A percentile compares a stretch with the other conserved stretches of the same genome.
phyloP scores from a whole-genome alignment of 1,284 basidiomycete species.

The Rhodotorula sp. region DNA sequence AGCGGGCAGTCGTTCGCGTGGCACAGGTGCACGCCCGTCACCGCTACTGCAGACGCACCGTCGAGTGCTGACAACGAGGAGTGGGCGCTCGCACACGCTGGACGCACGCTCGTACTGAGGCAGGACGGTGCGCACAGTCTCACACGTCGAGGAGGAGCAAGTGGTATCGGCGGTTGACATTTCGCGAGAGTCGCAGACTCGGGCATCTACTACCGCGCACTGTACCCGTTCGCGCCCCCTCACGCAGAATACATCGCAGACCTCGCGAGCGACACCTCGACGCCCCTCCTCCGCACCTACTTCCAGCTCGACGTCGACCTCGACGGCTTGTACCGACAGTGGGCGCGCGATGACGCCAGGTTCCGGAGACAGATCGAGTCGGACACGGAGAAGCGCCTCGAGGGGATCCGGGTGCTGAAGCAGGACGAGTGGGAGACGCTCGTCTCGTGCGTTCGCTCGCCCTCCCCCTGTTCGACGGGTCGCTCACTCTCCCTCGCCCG shows the following conservation, averaged over 20 bases:
- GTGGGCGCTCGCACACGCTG: constrained; percentile 41
- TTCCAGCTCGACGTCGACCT: constrained; percentile 83
- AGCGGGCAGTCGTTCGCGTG: constrained; percentile 45
- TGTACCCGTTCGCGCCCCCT: constrained; percentile 34
- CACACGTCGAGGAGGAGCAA: not conserved
- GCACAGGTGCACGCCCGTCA: constrained; percentile 22
- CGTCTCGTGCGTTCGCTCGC: constrained; percentile 65
- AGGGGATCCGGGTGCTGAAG: constrained; percentile 65
- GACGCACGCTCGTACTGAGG: constrained; percentile 43
- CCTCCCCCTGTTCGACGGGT: not conserved
- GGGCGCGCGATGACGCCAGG: constrained; percentile 68
- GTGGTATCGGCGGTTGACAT: not conserved
- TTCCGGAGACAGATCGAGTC: constrained; percentile 63
- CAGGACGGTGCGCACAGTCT: constrained; percentile 40
- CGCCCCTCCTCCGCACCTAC: constrained; percentile 77
- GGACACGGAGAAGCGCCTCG: constrained; percentile 59
- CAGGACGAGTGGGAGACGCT: constrained; percentile 97
- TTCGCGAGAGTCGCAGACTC: constrained; percentile 6
- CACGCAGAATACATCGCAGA: constrained; percentile 48
- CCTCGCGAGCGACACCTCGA: constrained; percentile 61
- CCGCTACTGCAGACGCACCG: not conserved
- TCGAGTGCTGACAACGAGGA: constrained; percentile 14
- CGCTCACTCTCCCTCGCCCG: not conserved
- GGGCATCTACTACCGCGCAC: constrained; percentile 41
- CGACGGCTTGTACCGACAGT: constrained; percentile 69